phyloP scores from a whole-genome alignment of 129 eudicot genomes.

The Helianthus tuberosus region DNA sequence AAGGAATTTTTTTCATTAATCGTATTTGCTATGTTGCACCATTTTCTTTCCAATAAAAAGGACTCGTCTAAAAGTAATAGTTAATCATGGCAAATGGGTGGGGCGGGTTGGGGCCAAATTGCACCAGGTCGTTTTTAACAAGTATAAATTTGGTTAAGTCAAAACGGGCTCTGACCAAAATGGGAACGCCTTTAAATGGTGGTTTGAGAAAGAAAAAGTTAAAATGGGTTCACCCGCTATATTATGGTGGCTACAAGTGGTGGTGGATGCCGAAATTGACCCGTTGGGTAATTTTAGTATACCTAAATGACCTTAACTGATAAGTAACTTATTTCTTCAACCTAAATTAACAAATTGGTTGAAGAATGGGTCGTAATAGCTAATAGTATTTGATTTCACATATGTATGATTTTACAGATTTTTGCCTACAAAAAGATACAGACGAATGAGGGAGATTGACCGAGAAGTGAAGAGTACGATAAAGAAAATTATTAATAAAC shows the following conservation, averaged over 20 bases:
- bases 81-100: background rate
- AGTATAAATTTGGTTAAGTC: background rate
- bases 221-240: too few relatives aligned
- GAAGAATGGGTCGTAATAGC: too few relatives aligned
- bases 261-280: too few relatives aligned
- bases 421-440: slow-evolving; percentile 34
- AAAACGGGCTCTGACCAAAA: background rate
- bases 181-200: background rate
- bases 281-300: too few relatives aligned
- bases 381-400: background rate
- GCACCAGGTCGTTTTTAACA: background rate
- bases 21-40: background rate
- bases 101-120: background rate
- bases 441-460: slow-evolving; percentile 26
- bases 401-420: slow-evolving; percentile 21
- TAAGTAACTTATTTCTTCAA: too few relatives aligned
- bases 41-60: background rate
- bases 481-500: slow-evolving; percentile 21
- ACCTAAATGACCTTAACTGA: too few relatives aligned
- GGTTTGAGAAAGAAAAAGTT: too few relatives aligned
- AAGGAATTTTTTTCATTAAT: background rate
- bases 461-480: slow-evolving; percentile 23
- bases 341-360: too few relatives aligned
- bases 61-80: background rate
- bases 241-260: too few relatives aligned